Percentiles rank a stretch among this genome's conserved stretches.
phyloP scores from a whole-genome alignment of 2,329 filamentous ascomycete species.

The Cladophialophora carrionii region DNA sequence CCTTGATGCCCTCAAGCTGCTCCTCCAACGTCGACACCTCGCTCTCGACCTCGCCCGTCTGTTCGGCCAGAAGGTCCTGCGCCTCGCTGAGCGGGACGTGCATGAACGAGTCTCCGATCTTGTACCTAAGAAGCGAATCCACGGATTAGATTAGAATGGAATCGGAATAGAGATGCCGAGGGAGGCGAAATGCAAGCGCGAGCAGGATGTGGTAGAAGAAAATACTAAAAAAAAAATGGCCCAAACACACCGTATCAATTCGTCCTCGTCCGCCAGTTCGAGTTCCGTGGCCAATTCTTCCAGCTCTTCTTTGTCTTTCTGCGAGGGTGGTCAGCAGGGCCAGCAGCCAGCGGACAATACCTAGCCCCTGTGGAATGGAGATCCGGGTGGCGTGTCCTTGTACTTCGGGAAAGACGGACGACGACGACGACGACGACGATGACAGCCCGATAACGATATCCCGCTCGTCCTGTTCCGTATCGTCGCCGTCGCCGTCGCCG shows the following conservation, averaged over 20 bases:
- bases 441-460: not conserved
- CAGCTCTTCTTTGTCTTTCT: slow-evolving; percentile 99
- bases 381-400: too few relatives aligned
- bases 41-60: slow-evolving; percentile 72
- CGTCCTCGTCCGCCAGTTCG: slow-evolving; percentile 90
- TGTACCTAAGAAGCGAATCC: slow-evolving; percentile 68
- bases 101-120: slow-evolving; percentile 95
- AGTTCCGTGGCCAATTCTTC: slow-evolving; percentile 90
- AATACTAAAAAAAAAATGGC: not conserved
- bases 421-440: not conserved
- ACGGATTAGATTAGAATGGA: not conserved
- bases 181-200: not conserved
- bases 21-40: slow-evolving; percentile 78
- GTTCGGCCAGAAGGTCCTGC: slow-evolving; percentile 76
- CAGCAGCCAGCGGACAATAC: too few relatives aligned
- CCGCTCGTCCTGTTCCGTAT: not conserved
- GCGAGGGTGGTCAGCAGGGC: slow-evolving; percentile 14
- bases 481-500: too few relatives aligned
- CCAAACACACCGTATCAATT: slow-evolving; percentile 75
- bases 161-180: not conserved
- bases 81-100: slow-evolving; percentile 81
- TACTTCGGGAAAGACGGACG: too few relatives aligned
- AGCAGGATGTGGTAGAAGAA: not conserved
- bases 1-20: slow-evolving; percentile 71
- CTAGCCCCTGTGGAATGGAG: not conserved